Conservation (phyloP, 192 early-diverging fungal genomes). For the Geranomyces michiganensis region DNA sequence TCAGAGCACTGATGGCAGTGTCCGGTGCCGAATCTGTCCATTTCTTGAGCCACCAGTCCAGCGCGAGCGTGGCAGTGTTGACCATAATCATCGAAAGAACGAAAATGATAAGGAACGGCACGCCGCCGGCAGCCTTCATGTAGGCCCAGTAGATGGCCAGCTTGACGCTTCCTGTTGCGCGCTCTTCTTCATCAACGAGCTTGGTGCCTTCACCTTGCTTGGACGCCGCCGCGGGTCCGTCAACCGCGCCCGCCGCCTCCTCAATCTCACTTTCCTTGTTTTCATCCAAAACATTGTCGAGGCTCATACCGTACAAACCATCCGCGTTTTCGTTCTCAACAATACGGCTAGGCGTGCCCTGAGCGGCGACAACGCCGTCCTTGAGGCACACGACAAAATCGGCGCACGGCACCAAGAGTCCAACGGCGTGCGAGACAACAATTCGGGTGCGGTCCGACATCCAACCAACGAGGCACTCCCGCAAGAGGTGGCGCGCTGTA, state of each 20-base stretch:
- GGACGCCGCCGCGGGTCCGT: not conserved
- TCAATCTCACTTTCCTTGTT: not conserved
- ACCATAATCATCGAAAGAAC: not conserved
- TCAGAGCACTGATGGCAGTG: too few species aligned
- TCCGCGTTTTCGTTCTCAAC: not conserved
- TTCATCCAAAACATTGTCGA: conserved; percentile 23
- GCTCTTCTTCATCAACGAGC: conserved; percentile 40
- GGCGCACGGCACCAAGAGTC: conserved; percentile 42
- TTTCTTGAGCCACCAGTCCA: conserved; percentile 47
- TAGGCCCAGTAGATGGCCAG: conserved; percentile 44
- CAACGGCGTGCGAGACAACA: conserved; percentile 81
- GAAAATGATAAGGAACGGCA: conserved; percentile 32
- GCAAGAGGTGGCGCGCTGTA: conserved; percentile 85
- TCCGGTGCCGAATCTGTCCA: conserved; percentile 27
- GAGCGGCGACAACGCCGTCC: conserved; percentile 29
- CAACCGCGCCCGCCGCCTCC: not conserved
- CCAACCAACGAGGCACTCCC: conserved; percentile 73
- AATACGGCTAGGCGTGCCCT: conserved; percentile 12
- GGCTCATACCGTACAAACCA: conserved; percentile 18
- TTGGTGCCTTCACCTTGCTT: too few species aligned
- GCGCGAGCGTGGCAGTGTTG: conserved; percentile 25
- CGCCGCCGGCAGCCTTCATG: conserved; percentile 51
- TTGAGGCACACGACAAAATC: conserved; percentile 48
- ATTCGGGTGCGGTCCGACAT: conserved; percentile 79
- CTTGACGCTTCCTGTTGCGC: conserved; percentile 48